Conservation (phyloP, 2,329 filamentous ascomycete genomes). For the Epichloe sp. region DNA sequence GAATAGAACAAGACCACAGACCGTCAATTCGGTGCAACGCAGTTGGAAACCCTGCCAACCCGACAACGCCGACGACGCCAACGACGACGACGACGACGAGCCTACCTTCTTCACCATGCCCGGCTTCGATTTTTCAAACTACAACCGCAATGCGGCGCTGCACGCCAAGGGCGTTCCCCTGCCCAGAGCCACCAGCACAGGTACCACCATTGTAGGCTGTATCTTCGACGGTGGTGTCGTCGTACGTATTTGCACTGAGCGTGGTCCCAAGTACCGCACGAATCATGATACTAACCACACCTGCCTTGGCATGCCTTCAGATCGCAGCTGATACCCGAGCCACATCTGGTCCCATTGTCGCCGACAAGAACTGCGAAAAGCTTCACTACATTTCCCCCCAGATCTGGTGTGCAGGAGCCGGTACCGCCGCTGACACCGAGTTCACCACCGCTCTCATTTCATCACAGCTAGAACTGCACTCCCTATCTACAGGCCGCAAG, state of each 20-base stretch:
- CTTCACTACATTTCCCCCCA: conserved; percentile 98
- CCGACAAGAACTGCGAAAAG: conserved; percentile 99
- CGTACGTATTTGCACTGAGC: conserved; percentile 36
- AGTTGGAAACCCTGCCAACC: neutral
- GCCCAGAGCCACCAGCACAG: conserved; percentile 95
- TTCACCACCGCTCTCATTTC: conserved; percentile 98
- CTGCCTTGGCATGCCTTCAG: conserved; percentile 25
- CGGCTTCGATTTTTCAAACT: conserved; percentile 99
- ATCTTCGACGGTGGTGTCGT: conserved; percentile 95
- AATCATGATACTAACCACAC: neutral
- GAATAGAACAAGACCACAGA: neutral
- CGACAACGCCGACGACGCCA: neutral
- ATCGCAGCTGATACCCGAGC: conserved; percentile 98
- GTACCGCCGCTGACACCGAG: conserved; percentile 95
- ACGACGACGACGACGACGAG: conserved; percentile 6
- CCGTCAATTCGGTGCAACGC: conserved; percentile 2
- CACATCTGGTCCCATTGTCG: conserved; percentile 93
- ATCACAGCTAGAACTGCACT: conserved; percentile 94
- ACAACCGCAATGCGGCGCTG: conserved; percentile 95
- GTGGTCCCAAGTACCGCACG: neutral
- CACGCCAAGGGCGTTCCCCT: conserved; percentile 90
- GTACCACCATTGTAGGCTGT: conserved; percentile 97
- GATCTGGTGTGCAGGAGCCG: conserved; percentile 98
- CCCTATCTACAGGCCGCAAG: conserved; percentile 89
- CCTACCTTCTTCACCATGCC: conserved; percentile 50